Evolutionary conservation across 2,329 filamentous ascomycete species (phyloP).

Genomic region (Venturiaceae sp.): DNA sequence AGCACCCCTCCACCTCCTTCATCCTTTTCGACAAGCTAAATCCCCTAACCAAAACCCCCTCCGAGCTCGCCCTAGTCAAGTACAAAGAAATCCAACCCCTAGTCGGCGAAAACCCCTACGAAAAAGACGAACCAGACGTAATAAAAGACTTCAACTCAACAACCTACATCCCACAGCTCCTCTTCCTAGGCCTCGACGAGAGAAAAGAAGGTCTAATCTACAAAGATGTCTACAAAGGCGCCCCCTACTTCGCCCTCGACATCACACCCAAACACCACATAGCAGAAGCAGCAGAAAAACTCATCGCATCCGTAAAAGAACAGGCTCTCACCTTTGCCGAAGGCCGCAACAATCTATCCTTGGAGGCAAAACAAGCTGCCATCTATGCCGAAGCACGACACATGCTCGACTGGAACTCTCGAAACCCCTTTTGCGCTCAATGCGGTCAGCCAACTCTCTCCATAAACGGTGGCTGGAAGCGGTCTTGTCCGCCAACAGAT

Average conservation of each 20-base stretch:
- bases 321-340: conserved; percentile 56
- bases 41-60: conserved; percentile 55
- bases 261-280: conserved; percentile 62
- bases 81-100: conserved; percentile 61
- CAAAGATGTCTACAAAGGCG: conserved; percentile 61
- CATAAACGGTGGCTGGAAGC: conserved; percentile 71
- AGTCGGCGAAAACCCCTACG: conserved; percentile 63
- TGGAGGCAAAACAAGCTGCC: conserved; percentile 64
- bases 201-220: conserved; percentile 43
- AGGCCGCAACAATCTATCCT: conserved; percentile 52
- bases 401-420: conserved; percentile 85
- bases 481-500: conserved; percentile 66
- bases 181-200: conserved; percentile 83
- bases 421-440: conserved; percentile 84
- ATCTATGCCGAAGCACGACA: conserved; percentile 85
- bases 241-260: conserved; percentile 84
- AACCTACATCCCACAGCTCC: conserved; percentile 55
- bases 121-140: conserved; percentile 59
- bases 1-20: conserved; percentile 58
- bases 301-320: conserved; percentile 51
- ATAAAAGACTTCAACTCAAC: conserved; percentile 66
- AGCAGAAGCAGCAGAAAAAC: conserved; percentile 50
- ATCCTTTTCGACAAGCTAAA: conserved; percentile 70
- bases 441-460: conserved; percentile 79
- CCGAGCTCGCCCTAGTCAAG: conserved; percentile 57